A percentile compares a stretch with the other conserved stretches of the same genome.
These are phyloP conservation scores for Dinochytrium kinnereticum DNA, from an alignment of 371 early-diverging fungal species.

Conservation along the genomic window DNA sequence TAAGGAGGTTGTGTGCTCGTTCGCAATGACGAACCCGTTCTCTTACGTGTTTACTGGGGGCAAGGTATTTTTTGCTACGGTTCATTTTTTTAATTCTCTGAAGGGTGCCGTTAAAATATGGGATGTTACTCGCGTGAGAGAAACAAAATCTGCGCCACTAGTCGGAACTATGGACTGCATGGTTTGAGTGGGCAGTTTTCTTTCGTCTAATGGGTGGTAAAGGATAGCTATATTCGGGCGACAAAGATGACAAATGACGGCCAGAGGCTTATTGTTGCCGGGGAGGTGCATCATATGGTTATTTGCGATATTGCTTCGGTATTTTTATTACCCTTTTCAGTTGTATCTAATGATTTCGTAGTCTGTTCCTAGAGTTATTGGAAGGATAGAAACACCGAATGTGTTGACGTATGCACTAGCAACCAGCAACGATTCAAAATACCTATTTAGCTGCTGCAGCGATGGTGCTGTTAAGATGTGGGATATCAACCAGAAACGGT, in stretches of 20 bases:
- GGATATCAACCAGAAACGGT: constrained; percentile 15
- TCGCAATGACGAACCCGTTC: constrained; percentile 35
- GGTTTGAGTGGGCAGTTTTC: constrained; percentile 18
- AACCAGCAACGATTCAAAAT: constrained; percentile 22
- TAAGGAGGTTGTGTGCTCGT: constrained; percentile 34
- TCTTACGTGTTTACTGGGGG: constrained; percentile 34
- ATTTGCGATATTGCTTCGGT: constrained; percentile 36
- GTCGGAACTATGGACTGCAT: constrained; percentile 34
- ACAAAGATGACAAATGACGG: constrained; percentile 34
- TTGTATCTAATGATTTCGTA: too few relatives aligned
- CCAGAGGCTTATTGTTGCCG: constrained; percentile 34
- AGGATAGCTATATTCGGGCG: constrained; percentile 34
- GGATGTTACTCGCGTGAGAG: constrained; percentile 27
- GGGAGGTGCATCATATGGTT: constrained; percentile 36
- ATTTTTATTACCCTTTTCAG: background rate
- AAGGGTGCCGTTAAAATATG: constrained; percentile 37
- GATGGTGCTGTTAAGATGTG: constrained; percentile 31
- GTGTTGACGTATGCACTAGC: constrained; percentile 32
- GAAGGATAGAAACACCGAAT: constrained; percentile 22
- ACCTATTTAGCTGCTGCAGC: constrained; percentile 20
- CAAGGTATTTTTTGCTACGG: too few relatives aligned
- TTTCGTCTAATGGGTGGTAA: background rate
- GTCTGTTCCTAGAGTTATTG: constrained; percentile 45
- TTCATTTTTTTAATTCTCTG: background rate
- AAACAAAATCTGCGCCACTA: constrained; percentile 13